A percentile compares a stretch with the other conserved stretches of the same genome.
These are phyloP conservation scores for Fusarium abutilonis DNA, from an alignment of 2,329 filamentous ascomycete genomes.

Conservation along the genomic window DNA sequence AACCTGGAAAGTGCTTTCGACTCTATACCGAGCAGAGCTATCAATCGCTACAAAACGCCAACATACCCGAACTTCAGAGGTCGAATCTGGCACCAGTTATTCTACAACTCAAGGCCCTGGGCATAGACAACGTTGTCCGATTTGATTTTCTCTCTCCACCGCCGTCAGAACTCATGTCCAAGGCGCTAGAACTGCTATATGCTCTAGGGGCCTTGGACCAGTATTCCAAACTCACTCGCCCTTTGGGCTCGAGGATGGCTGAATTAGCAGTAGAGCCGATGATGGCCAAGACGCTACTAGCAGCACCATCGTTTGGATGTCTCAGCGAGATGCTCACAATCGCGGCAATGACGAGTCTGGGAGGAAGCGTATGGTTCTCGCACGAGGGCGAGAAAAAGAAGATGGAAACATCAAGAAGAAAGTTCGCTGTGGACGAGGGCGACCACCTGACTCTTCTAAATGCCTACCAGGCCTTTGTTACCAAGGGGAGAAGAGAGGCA, in stretches of 20 bases:
- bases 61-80: slow-evolving; percentile 89
- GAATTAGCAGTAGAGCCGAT: slow-evolving; percentile 94
- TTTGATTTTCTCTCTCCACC: slow-evolving; percentile 91
- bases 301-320: slow-evolving; percentile 78
- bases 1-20: slow-evolving; percentile 91
- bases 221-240: slow-evolving; percentile 88
- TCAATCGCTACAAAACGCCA: slow-evolving; percentile 72
- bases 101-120: slow-evolving; percentile 91
- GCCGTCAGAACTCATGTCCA: slow-evolving; percentile 83
- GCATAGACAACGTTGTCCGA: slow-evolving; percentile 91
- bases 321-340: slow-evolving; percentile 89
- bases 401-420: slow-evolving; percentile 77
- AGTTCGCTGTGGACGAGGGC: slow-evolving; percentile 91
- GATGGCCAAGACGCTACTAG: slow-evolving; percentile 89
- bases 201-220: slow-evolving; percentile 87
- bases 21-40: slow-evolving; percentile 85
- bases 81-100: slow-evolving; percentile 89
- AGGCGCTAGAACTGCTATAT: slow-evolving; percentile 87
- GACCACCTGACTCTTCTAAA: slow-evolving; percentile 94
- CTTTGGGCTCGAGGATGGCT: slow-evolving; percentile 90
- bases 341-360: slow-evolving; percentile 90
- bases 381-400: slow-evolving; percentile 80
- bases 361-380: slow-evolving; percentile 83
- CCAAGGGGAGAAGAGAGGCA: slow-evolving; percentile 81
- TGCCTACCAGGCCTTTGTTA: slow-evolving; percentile 89